These are phyloP conservation scores for Hymenoscyphus salicellus DNA, from an alignment of 2,329 filamentous ascomycete genomes.

Conservation along the genomic window DNA sequence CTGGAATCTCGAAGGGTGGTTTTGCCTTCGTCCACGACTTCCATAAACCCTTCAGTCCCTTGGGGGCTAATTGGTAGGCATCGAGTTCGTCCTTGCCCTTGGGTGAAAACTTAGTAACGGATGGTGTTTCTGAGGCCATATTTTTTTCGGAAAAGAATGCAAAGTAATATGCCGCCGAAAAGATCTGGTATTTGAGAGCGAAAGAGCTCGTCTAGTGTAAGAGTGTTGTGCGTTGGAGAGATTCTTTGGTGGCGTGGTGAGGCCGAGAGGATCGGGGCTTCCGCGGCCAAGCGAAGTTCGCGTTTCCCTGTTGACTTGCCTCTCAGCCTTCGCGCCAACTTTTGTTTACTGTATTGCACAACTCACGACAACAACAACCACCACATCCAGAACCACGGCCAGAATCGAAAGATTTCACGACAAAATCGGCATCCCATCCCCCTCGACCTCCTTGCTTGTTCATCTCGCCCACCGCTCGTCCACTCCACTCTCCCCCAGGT, in stretches of 20 bases:
- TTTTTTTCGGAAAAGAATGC: neutral
- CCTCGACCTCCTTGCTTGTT: conserved; percentile 9
- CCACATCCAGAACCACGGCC: conserved; percentile 12
- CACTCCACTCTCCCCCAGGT: conserved; percentile 22
- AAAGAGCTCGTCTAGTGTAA: too few relatives aligned
- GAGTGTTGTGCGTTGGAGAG: too few relatives aligned
- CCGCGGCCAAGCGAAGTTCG: neutral
- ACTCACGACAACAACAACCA: conserved; percentile 14
- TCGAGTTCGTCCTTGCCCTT: conserved; percentile 42
- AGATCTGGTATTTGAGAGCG: too few relatives aligned
- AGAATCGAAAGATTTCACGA: conserved; percentile 13
- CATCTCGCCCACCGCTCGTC: conserved; percentile 5
- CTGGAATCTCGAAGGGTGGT: conserved; percentile 35
- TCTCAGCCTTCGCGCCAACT: conserved; percentile 10
- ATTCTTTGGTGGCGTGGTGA: neutral
- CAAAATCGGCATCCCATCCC: conserved; percentile 12
- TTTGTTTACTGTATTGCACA: conserved; percentile 27
- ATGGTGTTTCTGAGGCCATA: neutral
- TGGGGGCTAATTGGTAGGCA: conserved; percentile 74
- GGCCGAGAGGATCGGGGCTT: conserved; percentile 3
- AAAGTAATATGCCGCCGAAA: neutral
- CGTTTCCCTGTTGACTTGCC: conserved; percentile 9
- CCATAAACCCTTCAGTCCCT: conserved; percentile 66
- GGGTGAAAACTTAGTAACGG: neutral
- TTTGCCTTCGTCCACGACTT: conserved; percentile 47